Evolutionary conservation across 306 rosid genomes (phyloP).

Genomic region (Lathyrus aphaca): DNA sequence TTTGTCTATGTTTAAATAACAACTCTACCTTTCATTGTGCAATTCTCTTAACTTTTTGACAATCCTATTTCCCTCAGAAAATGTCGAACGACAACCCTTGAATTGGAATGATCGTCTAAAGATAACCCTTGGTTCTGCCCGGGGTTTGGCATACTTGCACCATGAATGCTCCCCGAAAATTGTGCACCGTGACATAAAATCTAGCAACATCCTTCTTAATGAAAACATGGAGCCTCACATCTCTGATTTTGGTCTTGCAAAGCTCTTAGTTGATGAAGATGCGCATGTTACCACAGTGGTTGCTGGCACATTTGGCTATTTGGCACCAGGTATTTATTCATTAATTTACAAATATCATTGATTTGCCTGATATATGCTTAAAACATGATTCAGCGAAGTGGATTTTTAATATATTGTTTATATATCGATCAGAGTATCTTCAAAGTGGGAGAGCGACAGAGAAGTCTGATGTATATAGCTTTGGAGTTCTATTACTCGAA

Average conservation of each 20-base stretch:
- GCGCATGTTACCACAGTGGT: conserved; percentile 97
- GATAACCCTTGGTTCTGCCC: conserved; percentile 92
- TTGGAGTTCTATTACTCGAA: conserved; percentile 93
- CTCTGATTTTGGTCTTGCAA: conserved; percentile 93
- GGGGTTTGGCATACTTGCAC: conserved; percentile 93
- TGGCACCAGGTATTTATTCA: conserved; percentile 81
- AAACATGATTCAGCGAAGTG: not conserved
- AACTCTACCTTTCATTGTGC: not conserved
- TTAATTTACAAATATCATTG: not conserved
- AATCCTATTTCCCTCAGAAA: conserved; percentile 33
- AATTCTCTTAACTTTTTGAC: not conserved
- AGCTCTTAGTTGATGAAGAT: conserved; percentile 91
- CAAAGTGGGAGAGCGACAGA: conserved; percentile 96
- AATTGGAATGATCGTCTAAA: conserved; percentile 80
- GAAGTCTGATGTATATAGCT: conserved; percentile 96
- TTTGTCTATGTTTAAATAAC: too few species aligned
- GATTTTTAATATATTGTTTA: conserved; percentile 1
- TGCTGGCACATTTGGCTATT: conserved; percentile 96
- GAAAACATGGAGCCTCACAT: conserved; percentile 87
- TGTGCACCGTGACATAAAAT: conserved; percentile 89
- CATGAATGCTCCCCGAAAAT: conserved; percentile 90
- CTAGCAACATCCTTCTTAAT: conserved; percentile 91
- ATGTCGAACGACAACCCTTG: conserved; percentile 50
- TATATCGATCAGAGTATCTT: conserved; percentile 66
- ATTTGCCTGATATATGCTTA: not conserved